Evolutionary conservation across 345 rosid genomes (phyloP), one percentile per base, ranked within the genome.

Genomic region (Alliaria petiolata): DNA sequence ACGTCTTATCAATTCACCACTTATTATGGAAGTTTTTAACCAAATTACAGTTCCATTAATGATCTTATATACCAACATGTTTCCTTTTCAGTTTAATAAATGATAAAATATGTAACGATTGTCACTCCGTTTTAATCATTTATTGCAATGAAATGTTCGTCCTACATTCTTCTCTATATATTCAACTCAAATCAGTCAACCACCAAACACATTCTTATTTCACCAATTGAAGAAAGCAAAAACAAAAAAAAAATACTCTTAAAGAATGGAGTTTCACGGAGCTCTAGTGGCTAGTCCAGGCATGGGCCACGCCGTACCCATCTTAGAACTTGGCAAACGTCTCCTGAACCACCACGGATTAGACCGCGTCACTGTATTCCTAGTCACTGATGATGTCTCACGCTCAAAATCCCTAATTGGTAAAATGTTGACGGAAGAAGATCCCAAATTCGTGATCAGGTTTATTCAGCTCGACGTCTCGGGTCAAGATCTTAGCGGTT

Each of bases 251-350:
- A n/a, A n/a, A n/a, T n/a, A n/a, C n/a, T 15, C 1, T 30, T 20
- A 12, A 17, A 16, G 45, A 19, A 76, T 76, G 75, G 66, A 47
- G 44, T 6, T 63, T 28, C 81, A 77, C 30, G 81, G 59, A 28
- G 77, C 47, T 36, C n/a, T 71, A 35, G 77, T 71, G 38, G 77
- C 76, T 51, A 77, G 81, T 67, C 81, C 81, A 0, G 81, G 81
- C 31, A 77, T 77, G 77, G 81, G 81, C n/a, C 81, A 77, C 11
- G 69, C 63, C 6, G 53, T 53, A 28, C 81, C 81, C 10, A 36
- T 77, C 46, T 17, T 77, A 60, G 73, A 65, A 46, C 70, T 77
- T 14, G 81, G 77, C 2, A 71, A 71, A 53, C 74, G 3, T 53
- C 73, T 77, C 57, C 7, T 71, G 33, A 71, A 46, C 58, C 38